Percentiles rank a stretch among this genome's conserved stretches.
Conservation (phyloP, 2,329 filamentous ascomycete genomes). For the Ophiostoma montium region DNA sequence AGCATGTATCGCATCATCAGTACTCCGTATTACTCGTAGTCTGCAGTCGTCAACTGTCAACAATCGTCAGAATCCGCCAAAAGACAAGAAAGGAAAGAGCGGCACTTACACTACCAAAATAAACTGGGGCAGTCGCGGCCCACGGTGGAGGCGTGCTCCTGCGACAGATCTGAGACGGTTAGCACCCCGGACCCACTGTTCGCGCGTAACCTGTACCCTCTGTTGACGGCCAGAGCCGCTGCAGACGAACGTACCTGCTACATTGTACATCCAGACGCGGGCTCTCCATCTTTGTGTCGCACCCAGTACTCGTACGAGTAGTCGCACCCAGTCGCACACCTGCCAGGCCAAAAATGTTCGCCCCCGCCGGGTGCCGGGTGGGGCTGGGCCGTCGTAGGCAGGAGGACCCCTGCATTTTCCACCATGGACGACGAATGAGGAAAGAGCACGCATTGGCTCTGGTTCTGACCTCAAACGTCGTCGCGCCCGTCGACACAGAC, state of each 20-base stretch:
- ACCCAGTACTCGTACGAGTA: too few relatives aligned
- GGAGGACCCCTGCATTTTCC: too few relatives aligned
- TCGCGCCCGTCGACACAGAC: too few relatives aligned
- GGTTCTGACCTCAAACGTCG: too few relatives aligned
- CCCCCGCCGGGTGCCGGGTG: too few relatives aligned
- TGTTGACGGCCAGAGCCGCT: background rate
- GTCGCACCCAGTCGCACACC: constrained; percentile 2
- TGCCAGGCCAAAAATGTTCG: too few relatives aligned
- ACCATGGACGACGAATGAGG: too few relatives aligned
- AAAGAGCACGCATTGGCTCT: too few relatives aligned
- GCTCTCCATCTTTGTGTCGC: too few relatives aligned
- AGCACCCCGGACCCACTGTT: constrained; percentile 5
- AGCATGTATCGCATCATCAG: background rate
- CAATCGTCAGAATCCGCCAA: too few relatives aligned
- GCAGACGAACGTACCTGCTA: background rate
- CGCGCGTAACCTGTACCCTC: background rate
- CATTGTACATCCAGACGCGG: background rate
- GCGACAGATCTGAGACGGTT: constrained; percentile 21
- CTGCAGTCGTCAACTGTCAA: too few relatives aligned
- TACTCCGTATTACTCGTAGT: background rate
- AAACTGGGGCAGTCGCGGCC: background rate
- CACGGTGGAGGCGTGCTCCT: constrained; percentile 15
- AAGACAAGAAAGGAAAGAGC: background rate
- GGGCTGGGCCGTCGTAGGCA: too few relatives aligned
- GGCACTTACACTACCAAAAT: background rate